These are phyloP conservation scores for Pichia nanzhaoensis DNA, from an alignment of 805 yeast species.

Conservation along the genomic window DNA sequence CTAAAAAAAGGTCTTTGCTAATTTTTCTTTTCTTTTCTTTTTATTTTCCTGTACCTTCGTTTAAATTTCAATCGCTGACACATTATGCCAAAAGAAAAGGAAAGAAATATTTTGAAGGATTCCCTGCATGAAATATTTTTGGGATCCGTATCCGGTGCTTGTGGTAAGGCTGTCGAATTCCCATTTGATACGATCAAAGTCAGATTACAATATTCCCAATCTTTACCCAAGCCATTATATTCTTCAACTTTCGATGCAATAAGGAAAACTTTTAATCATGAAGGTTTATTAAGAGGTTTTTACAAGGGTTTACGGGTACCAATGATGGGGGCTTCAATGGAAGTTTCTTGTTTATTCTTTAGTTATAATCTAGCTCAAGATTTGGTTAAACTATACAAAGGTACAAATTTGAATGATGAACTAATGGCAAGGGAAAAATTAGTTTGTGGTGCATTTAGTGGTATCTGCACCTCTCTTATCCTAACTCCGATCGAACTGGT, in stretches of 20 bases:
- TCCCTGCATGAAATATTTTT: slow-evolving; percentile 36
- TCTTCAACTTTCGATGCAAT: slow-evolving; percentile 63
- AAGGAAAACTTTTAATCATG: slow-evolving; percentile 49
- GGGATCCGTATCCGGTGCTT: slow-evolving; percentile 66
- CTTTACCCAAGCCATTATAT: slow-evolving; percentile 43
- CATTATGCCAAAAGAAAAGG: slow-evolving; percentile 7
- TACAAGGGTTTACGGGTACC: slow-evolving; percentile 80
- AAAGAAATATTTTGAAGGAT: slow-evolving; percentile 16
- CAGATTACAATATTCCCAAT: slow-evolving; percentile 67
- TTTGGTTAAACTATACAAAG: slow-evolving; percentile 26
- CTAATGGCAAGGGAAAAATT: slow-evolving; percentile 31
- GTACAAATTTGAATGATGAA: slow-evolving; percentile 15
- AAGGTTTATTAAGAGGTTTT: slow-evolving; percentile 67
- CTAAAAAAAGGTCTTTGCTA: too few relatives aligned
- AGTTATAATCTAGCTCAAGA: slow-evolving; percentile 47
- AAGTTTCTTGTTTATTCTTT: slow-evolving; percentile 73
- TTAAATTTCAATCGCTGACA: background rate
- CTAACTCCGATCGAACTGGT: slow-evolving; percentile 89
- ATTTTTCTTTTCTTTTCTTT: background rate
- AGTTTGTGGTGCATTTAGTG: slow-evolving; percentile 74
- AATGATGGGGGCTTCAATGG: slow-evolving; percentile 82
- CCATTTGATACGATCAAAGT: slow-evolving; percentile 94
- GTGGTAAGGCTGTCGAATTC: slow-evolving; percentile 79
- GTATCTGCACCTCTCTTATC: slow-evolving; percentile 73
- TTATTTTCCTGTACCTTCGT: background rate